Evolutionary conservation across 179 eudicot genomes (phyloP).

Genomic region (Spinacia oleracea): DNA sequence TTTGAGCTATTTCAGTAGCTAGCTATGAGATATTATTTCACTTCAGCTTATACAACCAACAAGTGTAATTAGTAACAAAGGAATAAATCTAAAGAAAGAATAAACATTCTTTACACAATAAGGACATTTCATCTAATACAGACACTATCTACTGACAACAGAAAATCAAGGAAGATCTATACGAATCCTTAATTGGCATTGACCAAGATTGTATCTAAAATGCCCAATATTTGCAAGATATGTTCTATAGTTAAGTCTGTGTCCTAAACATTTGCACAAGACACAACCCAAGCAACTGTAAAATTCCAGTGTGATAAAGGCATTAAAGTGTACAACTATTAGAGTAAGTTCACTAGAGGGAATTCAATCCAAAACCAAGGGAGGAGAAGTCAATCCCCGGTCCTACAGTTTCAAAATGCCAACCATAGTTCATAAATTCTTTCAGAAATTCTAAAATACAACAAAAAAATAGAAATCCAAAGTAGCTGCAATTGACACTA

Average conservation of each 20-base stretch:
- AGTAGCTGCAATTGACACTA: too few species aligned
- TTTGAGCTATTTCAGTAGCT: constrained; percentile 62
- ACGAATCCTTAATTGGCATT: not conserved
- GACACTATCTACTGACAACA: not conserved
- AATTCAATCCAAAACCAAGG: not conserved
- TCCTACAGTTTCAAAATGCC: too few species aligned
- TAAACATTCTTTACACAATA: not conserved
- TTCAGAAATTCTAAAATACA: too few species aligned
- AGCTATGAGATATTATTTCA: constrained; percentile 69
- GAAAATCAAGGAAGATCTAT: too few species aligned
- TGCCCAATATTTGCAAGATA: not conserved
- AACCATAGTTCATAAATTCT: too few species aligned
- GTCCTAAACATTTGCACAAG: not conserved
- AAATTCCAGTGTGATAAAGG: not conserved
- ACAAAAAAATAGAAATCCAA: too few species aligned
- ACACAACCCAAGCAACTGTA: too few species aligned
- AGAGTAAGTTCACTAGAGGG: too few species aligned
- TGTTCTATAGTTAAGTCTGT: not conserved
- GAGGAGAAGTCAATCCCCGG: not conserved
- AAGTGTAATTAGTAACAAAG: constrained; percentile 11
- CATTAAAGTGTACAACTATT: not conserved
- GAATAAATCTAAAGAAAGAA: not conserved
- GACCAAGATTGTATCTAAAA: not conserved
- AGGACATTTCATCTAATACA: not conserved
- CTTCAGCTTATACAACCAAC: constrained; percentile 68